These are phyloP conservation scores for Trametes polyzona DNA, from an alignment of 1,284 basidiomycete species.

Conservation along the genomic window DNA sequence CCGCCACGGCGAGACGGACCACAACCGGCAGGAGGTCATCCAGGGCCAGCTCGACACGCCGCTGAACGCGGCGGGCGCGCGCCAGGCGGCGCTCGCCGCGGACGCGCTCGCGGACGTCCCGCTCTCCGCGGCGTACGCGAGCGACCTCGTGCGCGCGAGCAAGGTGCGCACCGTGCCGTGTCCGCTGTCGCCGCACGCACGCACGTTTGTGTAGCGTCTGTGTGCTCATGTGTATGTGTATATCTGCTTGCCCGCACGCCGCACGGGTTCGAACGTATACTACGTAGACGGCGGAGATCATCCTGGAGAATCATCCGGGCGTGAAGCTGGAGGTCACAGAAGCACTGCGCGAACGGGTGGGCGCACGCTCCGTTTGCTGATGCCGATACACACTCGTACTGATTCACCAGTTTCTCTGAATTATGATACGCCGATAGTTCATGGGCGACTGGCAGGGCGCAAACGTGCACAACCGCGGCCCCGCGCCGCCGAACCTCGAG, in stretches of 20 bases:
- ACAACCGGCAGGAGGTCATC: slow-evolving; percentile 61
- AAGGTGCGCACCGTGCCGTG: slow-evolving; percentile 50
- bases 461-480: slow-evolving; percentile 22
- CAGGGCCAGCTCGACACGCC: slow-evolving; percentile 73
- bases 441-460: slow-evolving; percentile 70
- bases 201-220: too few species aligned
- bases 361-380: slow-evolving; percentile 18
- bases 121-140: slow-evolving; percentile 59
- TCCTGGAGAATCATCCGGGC: slow-evolving; percentile 56
- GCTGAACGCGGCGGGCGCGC: slow-evolving; percentile 60
- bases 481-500: slow-evolving; percentile 40
- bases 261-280: neutral
- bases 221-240: neutral
- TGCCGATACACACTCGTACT: neutral
- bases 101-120: slow-evolving; percentile 51
- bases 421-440: slow-evolving; percentile 46
- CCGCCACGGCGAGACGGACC: slow-evolving; percentile 77
- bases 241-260: neutral
- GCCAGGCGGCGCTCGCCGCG: slow-evolving; percentile 60
- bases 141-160: slow-evolving; percentile 65
- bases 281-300: slow-evolving; percentile 69
- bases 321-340: slow-evolving; percentile 46
- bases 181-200: too few species aligned
- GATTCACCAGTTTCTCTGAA: too few species aligned
- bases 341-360: slow-evolving; percentile 67